Base-by-base conservation (phyloP, 1,284 basidiomycete species). In the Sporisorium sorghi region DNA sequence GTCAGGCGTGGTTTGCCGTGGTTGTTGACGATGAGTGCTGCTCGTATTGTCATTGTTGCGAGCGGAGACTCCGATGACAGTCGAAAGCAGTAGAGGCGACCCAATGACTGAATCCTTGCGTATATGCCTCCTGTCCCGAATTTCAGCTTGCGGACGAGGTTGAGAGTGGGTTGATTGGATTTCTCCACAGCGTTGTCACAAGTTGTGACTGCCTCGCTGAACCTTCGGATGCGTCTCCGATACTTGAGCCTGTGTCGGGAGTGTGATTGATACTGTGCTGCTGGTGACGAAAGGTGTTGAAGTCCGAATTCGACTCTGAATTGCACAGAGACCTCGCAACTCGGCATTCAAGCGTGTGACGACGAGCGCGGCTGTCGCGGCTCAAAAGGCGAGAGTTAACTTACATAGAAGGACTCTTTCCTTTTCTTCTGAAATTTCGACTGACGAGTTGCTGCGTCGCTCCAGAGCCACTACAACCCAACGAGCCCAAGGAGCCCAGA, bases 1-100 rank as follows among this genome's bases (percentile, higher is more conserved):
- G 93, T 92, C 61, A 99, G 87, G 49, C 97, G 91, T 12, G 97
- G 90, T 70, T 96, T 91, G 89, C 89, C 50, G 90, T 94, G 86
- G 92, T 95, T 87, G 92, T 93, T 93, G 59, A 88, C 91, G 79
- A 92, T 92, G 75, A 92, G 87, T 44, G 91, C 91, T 48, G 91
- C 92, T 85, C 94, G 93, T 70, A 97, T 96, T 92, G 96, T 95
- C 77, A 80, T 83, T 9, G 42, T 57, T 40, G 40, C 28, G 19
- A 19, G 46, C 28, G n/a, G 6, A 19, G 17, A 23, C 40, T n/a
- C n/a, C n/a, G n/a, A n/a, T n/a, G n/a, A n/a, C n/a, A n/a, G n/a
- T n/a, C n/a, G n/a, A n/a, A n/a, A n/a, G n/a, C n/a, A n/a, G n/a
- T n/a, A n/a, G n/a, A n/a, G n/a, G n/a, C n/a, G n/a, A n/a, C n/a